Evolutionary conservation across 2,329 filamentous ascomycete genomes (phyloP), one percentile per base, ranked within the genome.

Genomic region (Myrmaecium sp.): DNA sequence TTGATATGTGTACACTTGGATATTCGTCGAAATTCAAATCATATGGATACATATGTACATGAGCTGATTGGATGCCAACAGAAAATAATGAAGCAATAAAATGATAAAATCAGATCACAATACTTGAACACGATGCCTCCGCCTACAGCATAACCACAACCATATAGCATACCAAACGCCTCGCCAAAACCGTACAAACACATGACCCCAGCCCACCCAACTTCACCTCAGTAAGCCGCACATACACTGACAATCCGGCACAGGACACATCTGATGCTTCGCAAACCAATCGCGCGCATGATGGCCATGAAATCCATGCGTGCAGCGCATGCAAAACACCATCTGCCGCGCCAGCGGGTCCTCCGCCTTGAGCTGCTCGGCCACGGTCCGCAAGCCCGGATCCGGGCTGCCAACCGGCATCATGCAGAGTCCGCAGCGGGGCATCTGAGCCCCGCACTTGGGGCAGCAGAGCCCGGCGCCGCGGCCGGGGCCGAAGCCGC

Each of bases 271-370:
- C 19, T 49, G 48, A 46, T 66, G 61, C 36, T 55, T 56, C 13
- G 43, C 46, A 44, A 74, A 75, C 70, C 70, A 75, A 33, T 63
- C 58, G 36, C 58, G 50, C 7, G 70, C 69, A 54, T 74, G 69
- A 44, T 69, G 54, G 3, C 64, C 67, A 51, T 75, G 70, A 36
- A 65, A 71, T 1, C 67, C 69, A 51, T 75, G 70, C 36, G 64
- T 65, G 42, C 70, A 75, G 32, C 56, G 61, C 36, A 68, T 64
- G 39, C 70, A 75, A 39, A 74, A 69, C 4, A 64, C 62, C 35
- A 71, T 56, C 37, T 70, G 62, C 28, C 60, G 53, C 10, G 56
- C 57, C 55, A 72, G 61, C 5, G 55, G 30, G 34, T 68, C 64
- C 31, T 53, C 50, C 21, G 49, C 38, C 27, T 43, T 43, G 26